Conservation (phyloP, 2,329 filamentous ascomycete species). For the Penicillium oxalicum region DNA sequence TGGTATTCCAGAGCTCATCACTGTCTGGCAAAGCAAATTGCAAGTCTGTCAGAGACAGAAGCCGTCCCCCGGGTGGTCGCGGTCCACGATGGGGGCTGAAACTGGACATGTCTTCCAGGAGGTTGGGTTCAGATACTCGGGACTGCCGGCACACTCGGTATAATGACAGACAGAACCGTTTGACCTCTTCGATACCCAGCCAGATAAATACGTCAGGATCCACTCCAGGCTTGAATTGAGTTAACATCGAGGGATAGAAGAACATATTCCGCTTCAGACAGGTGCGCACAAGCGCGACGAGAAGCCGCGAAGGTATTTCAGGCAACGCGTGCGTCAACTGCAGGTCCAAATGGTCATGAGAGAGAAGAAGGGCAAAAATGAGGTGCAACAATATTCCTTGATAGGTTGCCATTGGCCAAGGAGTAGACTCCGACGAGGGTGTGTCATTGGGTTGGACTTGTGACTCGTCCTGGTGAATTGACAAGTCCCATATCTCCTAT, state of each 20-base stretch:
- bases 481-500: conserved; percentile 6
- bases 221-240: conserved; percentile 11
- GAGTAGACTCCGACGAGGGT: neutral
- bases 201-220: conserved; percentile 15
- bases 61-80: neutral
- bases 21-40: conserved; percentile 2
- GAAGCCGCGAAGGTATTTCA: conserved; percentile 9
- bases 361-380: conserved; percentile 19
- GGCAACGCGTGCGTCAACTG: conserved; percentile 1
- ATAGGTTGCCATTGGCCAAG: conserved; percentile 26
- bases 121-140: neutral
- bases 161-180: conserved; percentile 13
- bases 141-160: neutral
- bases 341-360: neutral
- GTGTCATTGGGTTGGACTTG: neutral
- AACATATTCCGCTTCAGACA: conserved; percentile 20
- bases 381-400: conserved; percentile 25
- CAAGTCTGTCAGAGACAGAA: neutral
- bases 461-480: neutral
- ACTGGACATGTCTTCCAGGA: neutral
- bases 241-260: conserved; percentile 21
- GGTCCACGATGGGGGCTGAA: neutral
- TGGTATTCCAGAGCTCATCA: conserved; percentile 1
- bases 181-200: conserved; percentile 22
- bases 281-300: conserved; percentile 14